Evolutionary conservation across 192 early-diverging fungal species (phyloP), one percentile per base, ranked within the genome.

Genomic region (Umbelopsis ramanniana): DNA sequence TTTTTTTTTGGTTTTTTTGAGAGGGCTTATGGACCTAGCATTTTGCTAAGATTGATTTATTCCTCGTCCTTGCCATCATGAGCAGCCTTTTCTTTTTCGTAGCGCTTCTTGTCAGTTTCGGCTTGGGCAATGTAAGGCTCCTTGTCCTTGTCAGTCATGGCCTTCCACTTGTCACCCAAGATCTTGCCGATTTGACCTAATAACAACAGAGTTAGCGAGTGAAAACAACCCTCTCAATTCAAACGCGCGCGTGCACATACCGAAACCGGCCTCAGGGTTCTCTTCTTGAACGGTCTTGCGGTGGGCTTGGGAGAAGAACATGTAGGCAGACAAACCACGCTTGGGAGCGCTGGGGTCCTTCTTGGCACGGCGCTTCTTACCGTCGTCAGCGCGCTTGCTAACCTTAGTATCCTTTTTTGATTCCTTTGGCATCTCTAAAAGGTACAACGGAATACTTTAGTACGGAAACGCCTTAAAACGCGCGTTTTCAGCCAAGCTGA

Each of bases 331-430:
- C 66, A 96, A 85, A 5, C 91, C 87, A 84, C 93, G 92, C 88
- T 98, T 98, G 83, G 96, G 96, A 17, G 91, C 92, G 74, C 86
- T 88, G 52, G 91, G 89, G 88, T 96, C 93, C 89, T 97, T 96
- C 88, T 93, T 93, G 74, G 84, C 76, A 66, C 83, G 83, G 68
- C 82, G 83, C 80, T 82, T 79, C 73, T 78, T 76, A 72, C 82
- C 81, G 77, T 85, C 85, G 73, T 88, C 85, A 68, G 74, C 81
- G 54, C 70, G 70, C 82, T 84, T 84, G 46, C 38, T 38, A n/a
- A 35, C 33, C 57, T 63, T 63, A n/a, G 57, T 63, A n/a, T 63
- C 57, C 33, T 63, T 63, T 35, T 63, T 63, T 19, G 29, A 29
- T 29, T 63, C 57, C 57, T 63, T 63, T 14, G 57, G 57, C 57